These are phyloP conservation scores for Boletus edulis DNA, from an alignment of 768 basidiomycete species.

Conservation along the genomic window DNA sequence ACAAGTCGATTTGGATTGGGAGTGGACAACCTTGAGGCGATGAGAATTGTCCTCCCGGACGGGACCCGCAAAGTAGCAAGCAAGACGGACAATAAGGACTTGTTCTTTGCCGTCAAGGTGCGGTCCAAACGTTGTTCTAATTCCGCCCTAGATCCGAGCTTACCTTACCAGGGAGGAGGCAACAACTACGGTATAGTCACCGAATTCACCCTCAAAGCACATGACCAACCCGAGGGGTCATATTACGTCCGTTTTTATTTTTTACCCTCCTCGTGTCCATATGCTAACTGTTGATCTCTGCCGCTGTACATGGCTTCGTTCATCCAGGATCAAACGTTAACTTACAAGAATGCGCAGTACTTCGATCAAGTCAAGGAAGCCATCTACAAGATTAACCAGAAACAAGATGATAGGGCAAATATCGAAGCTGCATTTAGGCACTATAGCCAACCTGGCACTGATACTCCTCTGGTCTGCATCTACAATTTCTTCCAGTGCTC, in stretches of 20 bases:
- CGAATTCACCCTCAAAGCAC: constrained; percentile 21
- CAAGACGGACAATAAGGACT: not conserved
- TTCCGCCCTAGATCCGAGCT: not conserved
- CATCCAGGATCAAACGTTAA: constrained; percentile 1
- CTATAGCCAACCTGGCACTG: not conserved
- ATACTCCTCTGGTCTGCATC: too few relatives aligned
- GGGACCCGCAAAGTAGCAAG: constrained; percentile 15
- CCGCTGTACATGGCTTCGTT: not conserved
- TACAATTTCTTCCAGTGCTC: not conserved
- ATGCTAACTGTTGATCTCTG: not conserved
- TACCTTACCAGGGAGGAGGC: constrained; percentile 18
- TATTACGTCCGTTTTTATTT: not conserved
- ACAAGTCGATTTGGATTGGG: constrained; percentile 34
- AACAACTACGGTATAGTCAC: constrained; percentile 30
- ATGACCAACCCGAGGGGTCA: constrained; percentile 2
- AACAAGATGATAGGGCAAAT: constrained; percentile 3
- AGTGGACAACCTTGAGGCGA: constrained; percentile 32
- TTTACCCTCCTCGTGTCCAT: too few relatives aligned
- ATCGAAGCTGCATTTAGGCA: constrained; percentile 9
- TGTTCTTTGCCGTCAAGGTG: constrained; percentile 10
- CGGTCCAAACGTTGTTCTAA: not conserved
- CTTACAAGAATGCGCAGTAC: not conserved
- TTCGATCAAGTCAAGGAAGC: constrained; percentile 6
- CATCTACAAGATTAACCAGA: not conserved
- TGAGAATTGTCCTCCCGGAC: constrained; percentile 29